phyloP scores from a whole-genome alignment of 2,329 filamentous ascomycete species.

The Lachnellula willkommii region DNA sequence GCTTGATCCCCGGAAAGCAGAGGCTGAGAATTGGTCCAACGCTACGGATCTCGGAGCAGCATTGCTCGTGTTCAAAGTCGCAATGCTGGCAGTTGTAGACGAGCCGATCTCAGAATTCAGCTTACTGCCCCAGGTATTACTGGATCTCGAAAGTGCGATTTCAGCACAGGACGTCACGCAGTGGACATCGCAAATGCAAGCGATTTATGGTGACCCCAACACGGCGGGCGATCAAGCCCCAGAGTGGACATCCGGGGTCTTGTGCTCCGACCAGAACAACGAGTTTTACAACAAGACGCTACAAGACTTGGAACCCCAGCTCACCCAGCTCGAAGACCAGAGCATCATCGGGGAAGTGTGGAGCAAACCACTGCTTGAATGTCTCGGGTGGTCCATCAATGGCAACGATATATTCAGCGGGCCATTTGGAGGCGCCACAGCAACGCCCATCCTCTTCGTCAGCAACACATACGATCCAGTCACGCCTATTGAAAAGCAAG shows the following conservation, averaged over 20 bases:
- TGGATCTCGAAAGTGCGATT: neutral
- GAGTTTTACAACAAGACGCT: conserved; percentile 1
- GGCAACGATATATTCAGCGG: neutral
- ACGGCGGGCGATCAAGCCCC: neutral
- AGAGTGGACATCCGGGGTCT: neutral
- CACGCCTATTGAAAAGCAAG: conserved; percentile 1
- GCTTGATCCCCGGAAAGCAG: conserved; percentile 1
- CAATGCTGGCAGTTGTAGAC: neutral
- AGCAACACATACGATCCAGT: conserved; percentile 3
- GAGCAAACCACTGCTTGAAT: conserved; percentile 1
- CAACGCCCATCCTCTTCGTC: neutral
- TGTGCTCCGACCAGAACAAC: conserved; percentile 7
- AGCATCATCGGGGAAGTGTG: conserved; percentile 4
- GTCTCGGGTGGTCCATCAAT: conserved; percentile 1
- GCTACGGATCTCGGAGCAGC: conserved; percentile 1
- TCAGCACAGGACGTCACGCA: neutral
- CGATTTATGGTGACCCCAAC: neutral
- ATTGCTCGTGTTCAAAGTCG: neutral
- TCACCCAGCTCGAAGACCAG: neutral
- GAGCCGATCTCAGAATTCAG: neutral
- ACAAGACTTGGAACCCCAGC: neutral
- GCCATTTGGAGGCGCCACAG: conserved; percentile 1
- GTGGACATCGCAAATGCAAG: neutral
- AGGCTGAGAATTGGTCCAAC: neutral
- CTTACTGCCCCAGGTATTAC: neutral